Percentiles rank a stretch among this genome's conserved stretches.
phyloP scores from a whole-genome alignment of 805 yeast genomes.

The Kodamaea leandrae region DNA sequence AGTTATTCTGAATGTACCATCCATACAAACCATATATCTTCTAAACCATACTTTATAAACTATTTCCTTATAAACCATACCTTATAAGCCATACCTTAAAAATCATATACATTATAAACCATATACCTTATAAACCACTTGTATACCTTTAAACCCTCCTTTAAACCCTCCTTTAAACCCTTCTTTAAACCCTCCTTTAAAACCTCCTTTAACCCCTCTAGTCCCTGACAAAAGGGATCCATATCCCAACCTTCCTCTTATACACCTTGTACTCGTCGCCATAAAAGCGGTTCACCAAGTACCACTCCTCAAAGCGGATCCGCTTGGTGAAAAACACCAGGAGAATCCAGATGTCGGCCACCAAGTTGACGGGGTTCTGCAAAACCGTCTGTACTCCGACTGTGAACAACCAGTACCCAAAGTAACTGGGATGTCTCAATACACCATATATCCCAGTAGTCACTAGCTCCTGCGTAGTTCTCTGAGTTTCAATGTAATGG shows the following conservation, averaged over 20 bases:
- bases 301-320: constrained; percentile 70
- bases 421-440: constrained; percentile 85
- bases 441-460: constrained; percentile 67
- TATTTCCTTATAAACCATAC: background rate
- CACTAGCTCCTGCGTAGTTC: constrained; percentile 41
- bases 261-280: constrained; percentile 58
- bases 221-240: constrained; percentile 58
- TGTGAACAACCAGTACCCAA: constrained; percentile 93
- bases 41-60: background rate
- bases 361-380: constrained; percentile 59
- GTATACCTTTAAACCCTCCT: no score
- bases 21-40: no score
- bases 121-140: no score
- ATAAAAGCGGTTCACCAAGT: constrained; percentile 60
- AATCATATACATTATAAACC: no score
- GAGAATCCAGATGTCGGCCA: constrained; percentile 53
- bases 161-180: no score
- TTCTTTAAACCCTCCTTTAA: background rate
- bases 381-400: constrained; percentile 75
- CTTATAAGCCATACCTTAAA: background rate
- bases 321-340: constrained; percentile 68
- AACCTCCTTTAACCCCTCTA: background rate
- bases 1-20: background rate
- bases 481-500: constrained; percentile 65
- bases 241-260: constrained; percentile 45